These are phyloP conservation scores for Fraxinus latifolia DNA, from an alignment of 305 asterid species.

Conservation along the genomic window DNA sequence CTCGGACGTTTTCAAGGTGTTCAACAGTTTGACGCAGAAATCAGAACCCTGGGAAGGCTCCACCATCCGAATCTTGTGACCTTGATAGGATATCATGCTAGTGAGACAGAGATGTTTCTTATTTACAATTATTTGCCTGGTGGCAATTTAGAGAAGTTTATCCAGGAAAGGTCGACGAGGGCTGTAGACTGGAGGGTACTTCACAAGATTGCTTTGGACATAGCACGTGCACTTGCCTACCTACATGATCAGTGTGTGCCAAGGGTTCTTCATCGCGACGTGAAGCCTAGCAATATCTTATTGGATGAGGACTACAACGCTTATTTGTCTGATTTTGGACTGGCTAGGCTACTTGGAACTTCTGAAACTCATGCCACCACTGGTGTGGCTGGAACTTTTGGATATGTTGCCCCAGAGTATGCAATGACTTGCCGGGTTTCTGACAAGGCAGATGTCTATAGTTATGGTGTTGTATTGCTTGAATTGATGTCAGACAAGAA, in stretches of 20 bases:
- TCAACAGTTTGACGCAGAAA: neutral
- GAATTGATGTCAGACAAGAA: neutral
- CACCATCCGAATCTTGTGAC: neutral
- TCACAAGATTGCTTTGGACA: neutral
- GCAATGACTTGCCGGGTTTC: neutral
- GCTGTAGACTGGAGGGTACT: neutral
- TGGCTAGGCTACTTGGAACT: neutral
- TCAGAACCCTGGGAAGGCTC: neutral
- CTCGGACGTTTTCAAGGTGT: neutral
- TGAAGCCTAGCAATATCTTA: neutral
- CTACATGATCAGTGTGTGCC: neutral
- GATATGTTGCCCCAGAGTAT: neutral
- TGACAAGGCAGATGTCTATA: neutral
- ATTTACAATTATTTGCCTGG: neutral
- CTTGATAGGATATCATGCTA: neutral
- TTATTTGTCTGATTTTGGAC: neutral
- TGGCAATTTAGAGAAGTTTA: neutral
- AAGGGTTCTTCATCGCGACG: neutral
- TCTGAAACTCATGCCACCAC: neutral
- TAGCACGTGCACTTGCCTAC: neutral
- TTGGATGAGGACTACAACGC: neutral
- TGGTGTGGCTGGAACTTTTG: neutral
- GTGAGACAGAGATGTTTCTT: neutral
- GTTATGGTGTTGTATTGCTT: neutral
- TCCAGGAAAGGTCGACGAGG: neutral